A percentile compares a stretch with the other conserved stretches of the same genome.
Conservation (phyloP, 2,329 filamentous ascomycete genomes). For the Penicillium olsonii region DNA sequence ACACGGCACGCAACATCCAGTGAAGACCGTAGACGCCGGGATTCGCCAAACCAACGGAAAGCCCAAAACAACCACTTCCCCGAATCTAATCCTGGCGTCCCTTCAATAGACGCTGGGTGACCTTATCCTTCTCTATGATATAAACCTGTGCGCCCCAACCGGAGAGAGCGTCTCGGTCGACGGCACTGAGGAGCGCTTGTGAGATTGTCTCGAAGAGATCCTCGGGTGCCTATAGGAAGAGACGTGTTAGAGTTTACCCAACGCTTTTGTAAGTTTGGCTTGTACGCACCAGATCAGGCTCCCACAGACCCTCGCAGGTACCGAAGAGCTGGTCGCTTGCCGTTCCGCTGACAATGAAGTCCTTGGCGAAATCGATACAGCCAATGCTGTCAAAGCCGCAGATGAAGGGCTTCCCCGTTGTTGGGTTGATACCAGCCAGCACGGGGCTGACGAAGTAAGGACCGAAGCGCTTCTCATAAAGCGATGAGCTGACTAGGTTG, state of each 20-base stretch:
- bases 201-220: conserved; percentile 98
- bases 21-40: conserved; percentile 31
- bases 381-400: conserved; percentile 99
- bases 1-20: conserved; percentile 23
- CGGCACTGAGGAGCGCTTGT: conserved; percentile 90
- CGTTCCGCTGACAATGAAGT: conserved; percentile 97
- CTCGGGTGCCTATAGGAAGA: conserved; percentile 68
- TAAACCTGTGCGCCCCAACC: conserved; percentile 99
- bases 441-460: conserved; percentile 96
- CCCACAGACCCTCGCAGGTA: conserved; percentile 97
- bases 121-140: conserved; percentile 99
- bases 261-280: background rate
- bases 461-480: conserved; percentile 95
- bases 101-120: conserved; percentile 98
- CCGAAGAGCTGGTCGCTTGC: conserved; percentile 97
- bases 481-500: conserved; percentile 84
- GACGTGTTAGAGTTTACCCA: conserved; percentile 1
- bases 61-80: conserved; percentile 24
- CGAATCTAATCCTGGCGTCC: conserved; percentile 80
- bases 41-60: conserved; percentile 28
- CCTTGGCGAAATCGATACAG: conserved; percentile 99
- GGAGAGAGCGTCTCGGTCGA: conserved; percentile 93
- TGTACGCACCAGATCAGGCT: conserved; percentile 82
- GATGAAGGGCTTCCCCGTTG: conserved; percentile 92
- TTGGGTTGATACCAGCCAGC: conserved; percentile 91